Base-by-base conservation (phyloP, 2,329 filamentous ascomycete species). In the Diaporthe humulicola region DNA sequence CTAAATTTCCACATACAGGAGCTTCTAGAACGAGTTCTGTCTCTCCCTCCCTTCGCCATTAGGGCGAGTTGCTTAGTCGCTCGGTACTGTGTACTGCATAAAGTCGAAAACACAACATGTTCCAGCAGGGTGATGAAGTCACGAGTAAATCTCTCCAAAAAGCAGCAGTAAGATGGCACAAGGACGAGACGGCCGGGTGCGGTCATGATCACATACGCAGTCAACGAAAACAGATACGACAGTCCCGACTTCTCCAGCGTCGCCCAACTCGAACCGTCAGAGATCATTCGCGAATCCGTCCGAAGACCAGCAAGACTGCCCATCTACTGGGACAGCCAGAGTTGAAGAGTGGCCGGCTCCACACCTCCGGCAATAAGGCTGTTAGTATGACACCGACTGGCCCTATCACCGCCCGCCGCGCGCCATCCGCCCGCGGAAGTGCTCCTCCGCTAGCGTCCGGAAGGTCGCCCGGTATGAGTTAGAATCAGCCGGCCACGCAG, bases 11-110 rank as follows among this genome's bases (percentile, higher is more conserved):
- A 40, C 15, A 17, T 36, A 22, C 25, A n/a, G 28, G 15, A 40
- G 64, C 64, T 69, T 69, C 64, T 54, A 69, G 64, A 69, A 69
- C 30, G 22, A 52, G 42, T 25, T 28, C 48, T 52, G 64, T 54
- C 30, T 54, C 48, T 54, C 30, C 48, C 14, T 52, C 22, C 33
- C 64, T 28, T 36, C 5, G 17, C n/a, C 33, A 22, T 30, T 36
- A n/a, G 48, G 30, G 48, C 45, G 45, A 54, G 7, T 28, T 36
- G 33, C 64, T 14, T 8, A 15, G 48, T 69, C 64, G 64, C 48
- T 45, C 33, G 45, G 48, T n/a, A 50, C 64, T 25, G 48, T 33
- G 48, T n/a, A 50, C 64, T 25, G 48, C 48, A 50, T 33, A 54
- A 40, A 2, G 17, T 38, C 58, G 42, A 40, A 25, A 7, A 54